Evolutionary conservation across 139 green algal species (phyloP), one percentile per base, ranked within the genome.

Genomic region (Zygnema cylindricum): DNA sequence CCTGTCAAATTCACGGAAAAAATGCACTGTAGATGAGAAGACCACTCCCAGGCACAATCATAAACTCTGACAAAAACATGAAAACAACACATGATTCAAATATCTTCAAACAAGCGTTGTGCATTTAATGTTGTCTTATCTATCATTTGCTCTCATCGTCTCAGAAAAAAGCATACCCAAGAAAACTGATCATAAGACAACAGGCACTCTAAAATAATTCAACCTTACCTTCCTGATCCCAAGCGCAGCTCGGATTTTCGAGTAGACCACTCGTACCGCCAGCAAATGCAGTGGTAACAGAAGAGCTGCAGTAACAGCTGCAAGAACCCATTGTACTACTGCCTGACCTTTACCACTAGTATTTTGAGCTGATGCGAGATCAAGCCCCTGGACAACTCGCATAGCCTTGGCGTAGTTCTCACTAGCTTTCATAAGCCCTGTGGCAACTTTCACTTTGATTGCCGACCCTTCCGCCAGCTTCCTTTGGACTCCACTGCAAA

Each of bases 281-380:
- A 97, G 86, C 39, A 82, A 49, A 81, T 98, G 89, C 25, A 97
- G 63, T 0, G 96, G 96, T 16, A 85, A 69, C 87, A 98, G 86
- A 43, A 98, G 38, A 23, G 85, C 88, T 21, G 84, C 69, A 30
- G 85, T 57, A 36, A 97, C 39, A 33, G 85, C 76, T 7, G 96
- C 96, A 23, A 69, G 40, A 0, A 95, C n/a, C 7, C 93, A 57
- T 22, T 81, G 35, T 38, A 32, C 75, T 38, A n/a, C 39, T 42
- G 81, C 36, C 81, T 79, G 81, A 2, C 33, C 35, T 2, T 16
- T 33, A 11, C 30, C 35, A 23, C 2, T 7, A 7, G 25, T 97
- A 82, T 25, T 86, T 86, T 33, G 92, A 36, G 1, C 95, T 25
- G 54, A 43, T 38, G 71, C 81, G 33, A 86, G 81, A 23, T 79